Evolutionary conservation across 1,284 basidiomycete species (phyloP), one percentile per base, ranked within the genome.

Genomic region (Volvariella surrecta): DNA sequence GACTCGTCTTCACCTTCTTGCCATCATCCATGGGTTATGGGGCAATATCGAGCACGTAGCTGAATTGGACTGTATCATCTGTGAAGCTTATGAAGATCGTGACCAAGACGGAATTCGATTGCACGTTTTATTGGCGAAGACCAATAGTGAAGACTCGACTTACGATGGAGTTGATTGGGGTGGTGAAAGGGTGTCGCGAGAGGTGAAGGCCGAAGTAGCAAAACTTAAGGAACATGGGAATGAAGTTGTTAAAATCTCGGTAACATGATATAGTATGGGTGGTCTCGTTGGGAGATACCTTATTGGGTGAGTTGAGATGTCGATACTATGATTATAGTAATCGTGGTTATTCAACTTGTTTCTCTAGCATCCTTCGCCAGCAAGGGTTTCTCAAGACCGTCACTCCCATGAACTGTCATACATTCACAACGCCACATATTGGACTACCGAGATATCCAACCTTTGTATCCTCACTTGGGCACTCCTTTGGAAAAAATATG

Each of bases 1-100:
- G 18, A 35, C 13, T 8, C 34, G 8, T 6, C 6, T 70, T 11
- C 83, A 85, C 52, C 69, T 86, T 10, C 68, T 83, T 13, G 79
- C 89, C 20, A 71, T 88, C 45, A 72, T 88, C 32, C 88, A 90
- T 54, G 89, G 89, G 30, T 86, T 91, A 77, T 91, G 88, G 88
- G 88, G 89, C 1, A 74, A 79, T 51, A 79, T 86, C 0, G 51
- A 46, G 39, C 65, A 71, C 48, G 54, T 71, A 10, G 54, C 58
- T 7, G 67, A 67, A 49, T 55, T 68, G 8, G 51, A 54, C 11
- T 58, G 66, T 19, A 58, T 68, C 35, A 59, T 63, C 37, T 51
- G 49, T 21, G 65, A 67, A 45, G 61, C 56, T 4, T 54, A 63
- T 37, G 35, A 55, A 3, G 45, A 47, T 10, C 48, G 24, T 6